These are phyloP conservation scores for Coniochaeta hoffmannii DNA, from an alignment of 2,329 filamentous ascomycete genomes.

Conservation along the genomic window DNA sequence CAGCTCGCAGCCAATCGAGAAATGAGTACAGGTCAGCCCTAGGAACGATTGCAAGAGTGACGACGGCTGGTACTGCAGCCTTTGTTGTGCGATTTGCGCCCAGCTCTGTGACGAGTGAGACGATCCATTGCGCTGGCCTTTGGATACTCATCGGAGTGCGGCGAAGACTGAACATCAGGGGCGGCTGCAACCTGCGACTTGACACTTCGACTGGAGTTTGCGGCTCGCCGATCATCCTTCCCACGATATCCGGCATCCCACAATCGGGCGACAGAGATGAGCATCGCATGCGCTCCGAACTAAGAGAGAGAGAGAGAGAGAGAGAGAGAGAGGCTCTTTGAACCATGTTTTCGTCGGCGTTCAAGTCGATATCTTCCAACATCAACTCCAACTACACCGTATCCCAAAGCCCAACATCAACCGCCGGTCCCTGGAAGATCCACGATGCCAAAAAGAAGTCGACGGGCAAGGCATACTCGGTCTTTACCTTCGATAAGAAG, in stretches of 20 bases:
- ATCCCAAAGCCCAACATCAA: conserved; percentile 65
- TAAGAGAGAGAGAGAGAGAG: not conserved
- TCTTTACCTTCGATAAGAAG: conserved; percentile 93
- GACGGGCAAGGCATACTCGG: conserved; percentile 78
- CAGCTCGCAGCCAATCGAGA: not conserved
- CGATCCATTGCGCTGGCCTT: not conserved
- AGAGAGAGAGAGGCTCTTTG: no score
- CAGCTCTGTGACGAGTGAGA: not conserved
- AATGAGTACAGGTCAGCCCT: not conserved
- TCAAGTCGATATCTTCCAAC: conserved; percentile 91
- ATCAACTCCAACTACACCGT: conserved; percentile 89
- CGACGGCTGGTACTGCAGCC: not conserved
- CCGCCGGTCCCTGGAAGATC: conserved; percentile 92
- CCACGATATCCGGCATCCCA: not conserved
- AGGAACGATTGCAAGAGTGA: not conserved
- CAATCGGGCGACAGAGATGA: not conserved
- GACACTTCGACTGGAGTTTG: not conserved
- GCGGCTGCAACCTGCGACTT: not conserved
- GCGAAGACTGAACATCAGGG: not conserved
- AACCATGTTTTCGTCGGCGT: conserved; percentile 83
- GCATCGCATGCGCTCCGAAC: not conserved
- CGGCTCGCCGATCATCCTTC: not conserved
- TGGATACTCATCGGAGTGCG: not conserved
- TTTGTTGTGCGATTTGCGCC: not conserved
- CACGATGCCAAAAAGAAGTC: conserved; percentile 97